phyloP scores from a whole-genome alignment of 2,329 filamentous ascomycete species.

The Exophiala phaeomuriformis region DNA sequence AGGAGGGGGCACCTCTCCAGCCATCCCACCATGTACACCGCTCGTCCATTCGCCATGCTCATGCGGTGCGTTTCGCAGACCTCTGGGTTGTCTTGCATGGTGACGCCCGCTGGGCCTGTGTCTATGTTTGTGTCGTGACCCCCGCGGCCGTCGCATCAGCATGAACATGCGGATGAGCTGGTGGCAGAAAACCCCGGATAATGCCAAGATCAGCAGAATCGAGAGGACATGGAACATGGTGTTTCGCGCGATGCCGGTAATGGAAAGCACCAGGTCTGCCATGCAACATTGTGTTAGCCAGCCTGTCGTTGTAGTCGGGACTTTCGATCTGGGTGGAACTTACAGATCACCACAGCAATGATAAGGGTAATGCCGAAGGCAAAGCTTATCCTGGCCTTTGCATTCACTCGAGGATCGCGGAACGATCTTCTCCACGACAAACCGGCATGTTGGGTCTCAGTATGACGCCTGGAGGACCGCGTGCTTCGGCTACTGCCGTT shows the following conservation, averaged over 20 bases:
- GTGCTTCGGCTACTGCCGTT: constrained; percentile 7
- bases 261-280: constrained; percentile 64
- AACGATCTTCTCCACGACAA: constrained; percentile 44
- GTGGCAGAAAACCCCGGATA: constrained; percentile 74
- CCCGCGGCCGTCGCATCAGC: constrained; percentile 48
- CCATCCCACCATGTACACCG: no score
- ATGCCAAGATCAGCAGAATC: constrained; percentile 66
- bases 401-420: constrained; percentile 30
- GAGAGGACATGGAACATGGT: constrained; percentile 73
- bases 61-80: constrained; percentile 50
- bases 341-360: constrained; percentile 58
- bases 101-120: constrained; percentile 25
- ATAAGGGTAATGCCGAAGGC: constrained; percentile 59
- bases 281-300: not conserved
- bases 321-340: constrained; percentile 33
- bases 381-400: constrained; percentile 47
- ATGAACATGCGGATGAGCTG: constrained; percentile 67
- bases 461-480: constrained; percentile 3
- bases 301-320: not conserved
- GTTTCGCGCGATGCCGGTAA: constrained; percentile 56
- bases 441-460: not conserved
- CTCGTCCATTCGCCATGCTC: no score
- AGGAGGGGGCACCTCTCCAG: constrained; percentile 36
- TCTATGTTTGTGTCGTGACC: constrained; percentile 30
- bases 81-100: constrained; percentile 44